Evolutionary conservation across 805 yeast genomes (phyloP).

Genomic region (Zygosaccharomyces lentus): DNA sequence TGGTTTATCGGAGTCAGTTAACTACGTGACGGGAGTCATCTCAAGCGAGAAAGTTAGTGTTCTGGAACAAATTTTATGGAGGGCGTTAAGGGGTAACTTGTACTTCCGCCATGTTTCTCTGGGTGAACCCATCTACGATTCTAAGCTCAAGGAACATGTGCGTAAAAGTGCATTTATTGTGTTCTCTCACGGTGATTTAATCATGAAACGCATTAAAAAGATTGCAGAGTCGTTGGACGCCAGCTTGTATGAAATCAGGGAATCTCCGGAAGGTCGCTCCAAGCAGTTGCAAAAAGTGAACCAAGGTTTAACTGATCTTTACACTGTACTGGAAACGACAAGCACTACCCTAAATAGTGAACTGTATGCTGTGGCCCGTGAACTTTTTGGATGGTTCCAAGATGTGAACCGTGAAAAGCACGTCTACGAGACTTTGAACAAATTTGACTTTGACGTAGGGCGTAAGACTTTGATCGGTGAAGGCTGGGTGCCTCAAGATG

Average conservation of each 20-base stretch:
- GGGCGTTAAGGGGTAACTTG: conserved; percentile 69
- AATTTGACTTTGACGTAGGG: conserved; percentile 62
- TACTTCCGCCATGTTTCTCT: conserved; percentile 57
- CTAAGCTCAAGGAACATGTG: conserved; percentile 45
- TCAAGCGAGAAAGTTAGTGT: conserved; percentile 53
- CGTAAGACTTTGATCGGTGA: conserved; percentile 65
- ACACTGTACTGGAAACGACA: conserved; percentile 45
- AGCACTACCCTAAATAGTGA: conserved; percentile 59
- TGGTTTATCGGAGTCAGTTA: conserved; percentile 30
- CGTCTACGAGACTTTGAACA: conserved; percentile 56
- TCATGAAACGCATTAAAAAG: conserved; percentile 55
- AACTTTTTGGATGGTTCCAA: conserved; percentile 57
- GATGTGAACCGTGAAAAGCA: conserved; percentile 51
- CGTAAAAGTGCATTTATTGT: conserved; percentile 61
- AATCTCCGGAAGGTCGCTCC: conserved; percentile 37
- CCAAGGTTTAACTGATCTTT: conserved; percentile 44
- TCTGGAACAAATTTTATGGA: conserved; percentile 70
- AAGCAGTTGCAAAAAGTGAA: conserved; percentile 38
- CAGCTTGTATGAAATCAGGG: conserved; percentile 53
- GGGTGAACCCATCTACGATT: conserved; percentile 52
- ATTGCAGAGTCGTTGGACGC: conserved; percentile 68
- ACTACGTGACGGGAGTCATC: conserved; percentile 63
- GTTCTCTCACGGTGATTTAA: conserved; percentile 64
- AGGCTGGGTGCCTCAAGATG: conserved; percentile 68
- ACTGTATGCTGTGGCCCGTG: conserved; percentile 58